phyloP scores from a whole-genome alignment of 768 basidiomycete genomes.

The Pulveroboletus ravenelii region DNA sequence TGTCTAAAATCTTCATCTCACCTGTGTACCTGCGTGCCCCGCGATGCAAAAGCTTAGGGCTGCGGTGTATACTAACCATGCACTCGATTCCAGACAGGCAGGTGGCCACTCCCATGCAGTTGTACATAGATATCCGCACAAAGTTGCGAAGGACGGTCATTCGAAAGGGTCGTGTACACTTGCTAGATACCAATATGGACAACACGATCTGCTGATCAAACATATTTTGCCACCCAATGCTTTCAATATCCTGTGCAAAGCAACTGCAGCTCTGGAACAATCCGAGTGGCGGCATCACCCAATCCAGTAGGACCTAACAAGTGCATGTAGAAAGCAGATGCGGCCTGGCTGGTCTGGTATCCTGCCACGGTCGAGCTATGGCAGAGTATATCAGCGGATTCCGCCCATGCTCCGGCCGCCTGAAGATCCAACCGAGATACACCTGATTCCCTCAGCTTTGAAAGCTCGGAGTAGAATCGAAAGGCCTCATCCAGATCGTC shows the following conservation, averaged over 20 bases:
- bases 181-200: constrained; percentile 1
- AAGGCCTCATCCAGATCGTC: not conserved
- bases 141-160: not conserved
- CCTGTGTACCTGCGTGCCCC: not conserved
- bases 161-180: not conserved
- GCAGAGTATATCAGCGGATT: not conserved
- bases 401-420: not conserved
- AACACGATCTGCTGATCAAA: constrained; percentile 7
- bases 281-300: not conserved
- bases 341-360: not conserved
- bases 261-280: not conserved
- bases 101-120: too few species aligned
- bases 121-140: not conserved
- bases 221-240: constrained; percentile 1
- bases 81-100: not conserved
- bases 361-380: not conserved
- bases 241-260: not conserved
- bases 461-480: too few species aligned
- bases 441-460: not conserved
- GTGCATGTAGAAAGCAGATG: constrained; percentile 5
- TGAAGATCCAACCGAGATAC: not conserved
- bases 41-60: not conserved
- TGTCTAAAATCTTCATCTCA: not conserved
- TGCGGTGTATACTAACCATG: not conserved
- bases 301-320: not conserved